Conservation (phyloP, 2,329 filamentous ascomycete species). For the Beauveria pseudobassiana region DNA sequence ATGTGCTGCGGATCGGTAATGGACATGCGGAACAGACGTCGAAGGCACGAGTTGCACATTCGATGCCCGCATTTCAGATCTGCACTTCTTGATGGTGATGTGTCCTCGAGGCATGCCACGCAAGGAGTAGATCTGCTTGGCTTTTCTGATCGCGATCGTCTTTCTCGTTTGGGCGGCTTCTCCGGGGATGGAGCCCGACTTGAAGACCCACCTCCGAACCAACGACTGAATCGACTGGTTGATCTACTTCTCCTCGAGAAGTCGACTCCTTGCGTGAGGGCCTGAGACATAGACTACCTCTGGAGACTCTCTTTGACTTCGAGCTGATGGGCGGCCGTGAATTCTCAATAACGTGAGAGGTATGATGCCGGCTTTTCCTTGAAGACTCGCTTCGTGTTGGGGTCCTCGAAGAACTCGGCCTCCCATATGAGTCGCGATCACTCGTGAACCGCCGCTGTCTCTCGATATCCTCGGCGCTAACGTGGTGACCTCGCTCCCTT, state of each 20-base stretch:
- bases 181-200: constrained; percentile 20
- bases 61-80: constrained; percentile 72
- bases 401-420: constrained; percentile 21
- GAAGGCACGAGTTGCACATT: constrained; percentile 74
- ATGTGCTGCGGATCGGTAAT: constrained; percentile 72
- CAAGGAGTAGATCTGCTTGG: constrained; percentile 50
- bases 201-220: constrained; percentile 20
- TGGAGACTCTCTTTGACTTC: constrained; percentile 7
- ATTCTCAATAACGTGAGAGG: constrained; percentile 24
- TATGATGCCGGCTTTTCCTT: constrained; percentile 19
- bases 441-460: constrained; percentile 19
- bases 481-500: neutral
- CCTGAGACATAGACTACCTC: constrained; percentile 1
- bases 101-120: constrained; percentile 63
- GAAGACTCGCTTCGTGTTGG: constrained; percentile 23
- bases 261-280: constrained; percentile 4
- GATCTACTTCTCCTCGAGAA: constrained; percentile 15
- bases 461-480: constrained; percentile 18
- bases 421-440: constrained; percentile 21
- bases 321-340: constrained; percentile 27
- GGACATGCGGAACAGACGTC: constrained; percentile 66
- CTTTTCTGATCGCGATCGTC: constrained; percentile 8
- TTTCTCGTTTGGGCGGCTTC: constrained; percentile 12
- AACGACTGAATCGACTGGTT: constrained; percentile 20
- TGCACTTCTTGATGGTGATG: constrained; percentile 54